Evolutionary conservation across 305 asterid species (phyloP).

Genomic region (Plantago coronopus): DNA sequence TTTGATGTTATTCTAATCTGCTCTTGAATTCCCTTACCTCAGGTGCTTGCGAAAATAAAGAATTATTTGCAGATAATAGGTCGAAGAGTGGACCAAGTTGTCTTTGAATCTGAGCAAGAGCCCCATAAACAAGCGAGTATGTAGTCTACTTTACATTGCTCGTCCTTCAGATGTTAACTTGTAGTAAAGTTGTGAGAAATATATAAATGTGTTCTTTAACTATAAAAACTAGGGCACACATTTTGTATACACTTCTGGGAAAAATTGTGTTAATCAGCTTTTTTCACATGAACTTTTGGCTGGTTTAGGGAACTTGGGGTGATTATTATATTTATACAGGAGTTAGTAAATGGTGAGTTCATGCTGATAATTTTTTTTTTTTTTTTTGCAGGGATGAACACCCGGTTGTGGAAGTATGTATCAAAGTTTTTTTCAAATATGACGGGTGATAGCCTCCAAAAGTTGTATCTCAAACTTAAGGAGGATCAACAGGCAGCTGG

Average conservation of each 20-base stretch:
- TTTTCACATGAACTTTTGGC: no score
- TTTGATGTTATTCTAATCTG: constrained; percentile 12
- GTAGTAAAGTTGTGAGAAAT: background rate
- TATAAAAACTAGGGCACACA: no score
- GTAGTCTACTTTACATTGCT: constrained; percentile 24
- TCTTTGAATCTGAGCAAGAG: constrained; percentile 68
- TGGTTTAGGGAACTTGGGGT: no score
- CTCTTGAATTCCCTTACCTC: constrained; percentile 20
- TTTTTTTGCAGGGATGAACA: constrained; percentile 69
- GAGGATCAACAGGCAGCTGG: constrained; percentile 69
- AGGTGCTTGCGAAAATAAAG: constrained; percentile 88
- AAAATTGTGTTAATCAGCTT: background rate
- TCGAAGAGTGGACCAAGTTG: constrained; percentile 83
- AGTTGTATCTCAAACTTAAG: constrained; percentile 81
- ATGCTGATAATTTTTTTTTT: constrained; percentile 12
- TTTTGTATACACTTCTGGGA: background rate
- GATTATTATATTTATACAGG: no score
- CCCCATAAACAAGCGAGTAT: constrained; percentile 84
- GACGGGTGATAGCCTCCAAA: constrained; percentile 87
- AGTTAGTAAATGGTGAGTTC: background rate
- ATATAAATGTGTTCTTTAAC: no score
- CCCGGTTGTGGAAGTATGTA: constrained; percentile 91
- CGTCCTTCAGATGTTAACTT: constrained; percentile 3
- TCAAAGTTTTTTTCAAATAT: constrained; percentile 74
- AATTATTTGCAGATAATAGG: constrained; percentile 96